Percentiles rank a stretch among this genome's conserved stretches.
Conservation (phyloP, 352 stramenopile species). For the Phytopythium boreale region DNA sequence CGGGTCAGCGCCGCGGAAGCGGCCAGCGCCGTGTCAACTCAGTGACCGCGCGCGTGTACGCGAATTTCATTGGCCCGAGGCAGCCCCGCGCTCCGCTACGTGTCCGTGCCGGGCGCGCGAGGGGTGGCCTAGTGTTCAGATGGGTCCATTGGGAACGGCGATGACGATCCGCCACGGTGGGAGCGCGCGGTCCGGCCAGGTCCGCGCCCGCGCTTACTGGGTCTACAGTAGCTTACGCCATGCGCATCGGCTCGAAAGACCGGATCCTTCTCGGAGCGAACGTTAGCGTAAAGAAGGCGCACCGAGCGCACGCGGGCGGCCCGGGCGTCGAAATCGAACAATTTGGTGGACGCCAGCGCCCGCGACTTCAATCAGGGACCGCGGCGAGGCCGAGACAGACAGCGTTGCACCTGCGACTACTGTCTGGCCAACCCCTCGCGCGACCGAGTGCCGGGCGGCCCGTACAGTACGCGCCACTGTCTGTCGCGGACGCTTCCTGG, state of each 20-base stretch:
- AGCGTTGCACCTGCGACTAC: no score
- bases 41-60: background rate
- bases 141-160: background rate
- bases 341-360: background rate
- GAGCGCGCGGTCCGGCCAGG: background rate
- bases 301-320: background rate
- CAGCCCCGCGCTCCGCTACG: background rate
- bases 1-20: background rate
- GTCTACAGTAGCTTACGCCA: background rate
- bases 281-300: background rate
- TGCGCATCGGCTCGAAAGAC: background rate
- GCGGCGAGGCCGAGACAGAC: background rate
- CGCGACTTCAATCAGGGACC: background rate
- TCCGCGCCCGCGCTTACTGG: background rate
- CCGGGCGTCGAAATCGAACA: constrained; percentile 2
- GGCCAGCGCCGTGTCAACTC: background rate
- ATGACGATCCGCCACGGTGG: constrained; percentile 1
- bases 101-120: background rate
- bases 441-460: no score
- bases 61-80: background rate
- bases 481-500: background rate
- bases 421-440: background rate
- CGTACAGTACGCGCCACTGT: background rate
- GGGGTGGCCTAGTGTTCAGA: background rate
- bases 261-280: background rate